Evolutionary conservation across 2,329 filamentous ascomycete genomes (phyloP).

Genomic region (Neopestalotiopsis rosae): DNA sequence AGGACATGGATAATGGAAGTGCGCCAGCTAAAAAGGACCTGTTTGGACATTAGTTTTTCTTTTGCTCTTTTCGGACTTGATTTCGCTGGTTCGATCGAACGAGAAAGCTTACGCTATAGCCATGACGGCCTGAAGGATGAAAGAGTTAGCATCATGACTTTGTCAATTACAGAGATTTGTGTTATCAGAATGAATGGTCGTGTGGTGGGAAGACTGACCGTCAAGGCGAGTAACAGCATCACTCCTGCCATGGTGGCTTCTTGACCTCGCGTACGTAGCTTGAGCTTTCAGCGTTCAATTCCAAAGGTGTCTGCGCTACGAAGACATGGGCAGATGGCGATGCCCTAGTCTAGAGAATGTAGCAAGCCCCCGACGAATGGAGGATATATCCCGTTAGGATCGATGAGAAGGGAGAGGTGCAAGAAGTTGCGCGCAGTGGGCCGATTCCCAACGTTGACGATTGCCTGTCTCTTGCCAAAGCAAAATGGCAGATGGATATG

Average conservation of each 20-base stretch:
- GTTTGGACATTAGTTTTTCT: constrained; percentile 22
- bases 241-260: constrained; percentile 34
- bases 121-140: constrained; percentile 38
- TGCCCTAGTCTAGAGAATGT: background rate
- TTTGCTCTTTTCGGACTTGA: constrained; percentile 8
- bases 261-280: background rate
- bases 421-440: too few species aligned
- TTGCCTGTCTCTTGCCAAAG: too few species aligned
- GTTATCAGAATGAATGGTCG: background rate
- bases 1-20: constrained; percentile 84
- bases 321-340: background rate
- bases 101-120: constrained; percentile 36
- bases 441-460: too few species aligned
- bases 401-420: too few species aligned
- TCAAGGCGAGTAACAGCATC: constrained; percentile 41
- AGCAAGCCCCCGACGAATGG: too few species aligned
- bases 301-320: background rate
- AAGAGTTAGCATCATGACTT: constrained; percentile 26
- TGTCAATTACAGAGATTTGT: background rate
- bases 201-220: constrained; percentile 28
- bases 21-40: constrained; percentile 95
- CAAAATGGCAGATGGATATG: too few species aligned
- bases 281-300: background rate
- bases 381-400: too few species aligned
- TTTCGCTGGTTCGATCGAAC: background rate